Percentiles rank a stretch among this genome's conserved stretches.
phyloP scores from a whole-genome alignment of 306 rosid genomes.

The Erythrophleum fordii region DNA sequence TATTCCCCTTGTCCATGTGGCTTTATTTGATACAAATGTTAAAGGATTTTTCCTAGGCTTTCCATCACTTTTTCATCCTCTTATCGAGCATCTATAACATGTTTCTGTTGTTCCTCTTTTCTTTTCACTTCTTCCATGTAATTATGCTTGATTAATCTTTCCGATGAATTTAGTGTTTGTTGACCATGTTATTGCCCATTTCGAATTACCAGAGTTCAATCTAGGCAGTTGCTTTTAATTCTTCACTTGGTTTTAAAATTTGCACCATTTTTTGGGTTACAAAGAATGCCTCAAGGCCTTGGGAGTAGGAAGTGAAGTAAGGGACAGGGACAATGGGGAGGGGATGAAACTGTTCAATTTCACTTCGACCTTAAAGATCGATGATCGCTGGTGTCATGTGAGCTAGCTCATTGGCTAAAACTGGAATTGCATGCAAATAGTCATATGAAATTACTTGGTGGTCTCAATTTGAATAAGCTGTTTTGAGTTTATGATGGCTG shows the following conservation, averaged over 20 bases:
- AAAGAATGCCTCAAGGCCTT: no score
- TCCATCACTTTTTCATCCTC: no score
- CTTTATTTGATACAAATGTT: not conserved
- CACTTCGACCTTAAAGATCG: not conserved
- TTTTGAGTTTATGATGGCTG: not conserved
- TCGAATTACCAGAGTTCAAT: no score
- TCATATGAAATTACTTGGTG: not conserved
- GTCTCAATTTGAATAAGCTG: not conserved
- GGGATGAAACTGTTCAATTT: not conserved
- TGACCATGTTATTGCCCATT: not conserved
- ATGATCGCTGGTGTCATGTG: not conserved
- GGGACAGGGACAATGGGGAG: not conserved
- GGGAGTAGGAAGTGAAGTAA: no score
- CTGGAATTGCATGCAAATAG: not conserved
- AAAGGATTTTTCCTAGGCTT: not conserved
- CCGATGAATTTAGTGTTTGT: not conserved
- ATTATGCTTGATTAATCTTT: not conserved
- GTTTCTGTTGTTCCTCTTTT: not conserved
- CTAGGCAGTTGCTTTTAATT: not conserved
- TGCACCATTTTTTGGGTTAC: not conserved
- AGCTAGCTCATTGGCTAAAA: not conserved
- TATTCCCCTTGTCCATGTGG: not conserved
- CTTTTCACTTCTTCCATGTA: not conserved
- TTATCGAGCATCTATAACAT: not conserved
- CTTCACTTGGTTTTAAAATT: not conserved